Conservation (phyloP, 75 land plant species). For the Pseudotsuga menziesii region DNA sequence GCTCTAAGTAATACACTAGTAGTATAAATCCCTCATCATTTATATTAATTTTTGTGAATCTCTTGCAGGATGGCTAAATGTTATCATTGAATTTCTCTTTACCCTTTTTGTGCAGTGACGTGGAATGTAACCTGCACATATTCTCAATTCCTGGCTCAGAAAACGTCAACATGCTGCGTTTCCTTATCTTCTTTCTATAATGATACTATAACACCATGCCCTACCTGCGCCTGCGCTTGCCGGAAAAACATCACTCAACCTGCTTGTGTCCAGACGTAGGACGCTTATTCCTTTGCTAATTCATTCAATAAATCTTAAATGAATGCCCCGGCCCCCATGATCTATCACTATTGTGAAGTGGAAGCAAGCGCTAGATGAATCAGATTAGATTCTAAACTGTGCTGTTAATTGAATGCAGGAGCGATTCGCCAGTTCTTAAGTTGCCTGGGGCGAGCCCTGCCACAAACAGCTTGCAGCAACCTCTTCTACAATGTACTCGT, state of each 20-base stretch:
- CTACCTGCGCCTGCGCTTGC: conserved; percentile 65
- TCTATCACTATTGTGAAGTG: too few species aligned
- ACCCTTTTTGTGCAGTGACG: conserved; percentile 66
- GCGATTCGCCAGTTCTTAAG: neutral
- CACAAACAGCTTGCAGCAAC: conserved; percentile 15
- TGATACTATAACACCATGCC: conserved; percentile 57
- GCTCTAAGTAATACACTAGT: conserved; percentile 40
- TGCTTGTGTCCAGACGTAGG: conserved; percentile 38
- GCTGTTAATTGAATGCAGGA: conserved; percentile 10
- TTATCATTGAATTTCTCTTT: neutral
- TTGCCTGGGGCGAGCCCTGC: neutral
- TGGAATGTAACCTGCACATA: conserved; percentile 85
- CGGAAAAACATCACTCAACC: conserved; percentile 28
- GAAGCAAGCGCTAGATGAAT: too few species aligned
- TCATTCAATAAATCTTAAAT: neutral
- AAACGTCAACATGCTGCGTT: conserved; percentile 67
- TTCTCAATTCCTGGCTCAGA: conserved; percentile 58
- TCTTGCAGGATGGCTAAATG: neutral
- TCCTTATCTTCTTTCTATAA: conserved; percentile 78
- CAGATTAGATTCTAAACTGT: neutral
- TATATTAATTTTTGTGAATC: neutral
- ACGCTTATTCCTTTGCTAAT: neutral
- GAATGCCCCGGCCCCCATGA: too few species aligned
- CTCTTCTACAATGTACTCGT: conserved; percentile 53
- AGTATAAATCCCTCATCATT: neutral